Conservation (phyloP, 352 stramenopile species). For the Phytophthora brassicae region DNA sequence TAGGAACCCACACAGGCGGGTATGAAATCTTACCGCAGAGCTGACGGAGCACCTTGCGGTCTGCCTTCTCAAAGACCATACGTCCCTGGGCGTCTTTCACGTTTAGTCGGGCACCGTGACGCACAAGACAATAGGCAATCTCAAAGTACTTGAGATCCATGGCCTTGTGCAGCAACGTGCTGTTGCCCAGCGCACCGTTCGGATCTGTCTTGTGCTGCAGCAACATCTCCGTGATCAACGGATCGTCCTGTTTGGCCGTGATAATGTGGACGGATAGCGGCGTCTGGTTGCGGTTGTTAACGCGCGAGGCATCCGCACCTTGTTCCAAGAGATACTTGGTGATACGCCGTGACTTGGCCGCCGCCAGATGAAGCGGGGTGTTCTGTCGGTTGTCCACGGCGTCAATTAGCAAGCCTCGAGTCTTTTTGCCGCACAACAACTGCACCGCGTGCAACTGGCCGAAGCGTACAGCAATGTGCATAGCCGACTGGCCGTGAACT, state of each 20-base stretch:
- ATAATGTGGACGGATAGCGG: constrained; percentile 78
- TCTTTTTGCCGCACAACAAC: constrained; percentile 68
- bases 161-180: constrained; percentile 74
- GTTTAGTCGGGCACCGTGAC: constrained; percentile 75
- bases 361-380: constrained; percentile 74
- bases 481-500: constrained; percentile 70
- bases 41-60: constrained; percentile 70
- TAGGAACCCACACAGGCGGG: constrained; percentile 80
- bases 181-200: constrained; percentile 64
- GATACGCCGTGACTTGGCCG: constrained; percentile 80
- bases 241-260: constrained; percentile 74
- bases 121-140: constrained; percentile 77
- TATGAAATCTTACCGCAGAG: constrained; percentile 77
- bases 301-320: constrained; percentile 53
- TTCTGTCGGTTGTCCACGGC: constrained; percentile 73
- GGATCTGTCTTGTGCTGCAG: constrained; percentile 74
- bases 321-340: constrained; percentile 84
- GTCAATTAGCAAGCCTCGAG: constrained; percentile 60
- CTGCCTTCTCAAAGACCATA: constrained; percentile 87
- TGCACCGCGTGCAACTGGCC: constrained; percentile 76
- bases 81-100: constrained; percentile 70
- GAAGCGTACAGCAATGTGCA: constrained; percentile 81
- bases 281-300: constrained; percentile 77
- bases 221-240: constrained; percentile 78
- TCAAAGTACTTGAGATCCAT: constrained; percentile 70